These are phyloP conservation scores for Harringtonia aguacate DNA, from an alignment of 2,329 filamentous ascomycete species.

Conservation along the genomic window DNA sequence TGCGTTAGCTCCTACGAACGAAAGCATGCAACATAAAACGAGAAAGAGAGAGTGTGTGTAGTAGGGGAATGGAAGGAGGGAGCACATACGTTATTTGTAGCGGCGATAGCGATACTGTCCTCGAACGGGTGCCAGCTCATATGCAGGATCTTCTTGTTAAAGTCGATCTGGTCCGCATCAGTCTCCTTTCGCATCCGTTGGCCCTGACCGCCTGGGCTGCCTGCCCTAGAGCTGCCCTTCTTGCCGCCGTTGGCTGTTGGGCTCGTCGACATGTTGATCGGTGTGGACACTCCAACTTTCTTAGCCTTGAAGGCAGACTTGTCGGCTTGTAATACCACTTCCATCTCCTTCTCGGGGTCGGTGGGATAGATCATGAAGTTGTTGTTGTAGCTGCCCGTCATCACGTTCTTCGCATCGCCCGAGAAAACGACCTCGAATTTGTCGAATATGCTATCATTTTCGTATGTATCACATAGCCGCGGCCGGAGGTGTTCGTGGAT, in stretches of 20 bases:
- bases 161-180: constrained; percentile 97
- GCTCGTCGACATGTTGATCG: constrained; percentile 77
- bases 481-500: constrained; percentile 96
- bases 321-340: constrained; percentile 94
- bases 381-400: constrained; percentile 99
- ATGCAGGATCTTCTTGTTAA: constrained; percentile 99
- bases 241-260: constrained; percentile 65
- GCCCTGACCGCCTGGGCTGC: constrained; percentile 75
- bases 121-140: constrained; percentile 99
- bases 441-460: constrained; percentile 99
- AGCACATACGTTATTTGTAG: constrained; percentile 97
- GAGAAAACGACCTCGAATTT: constrained; percentile 99
- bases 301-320: constrained; percentile 99
- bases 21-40: background rate
- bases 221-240: constrained; percentile 80
- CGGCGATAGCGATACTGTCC: constrained; percentile 98
- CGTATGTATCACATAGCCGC: constrained; percentile 92
- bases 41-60: background rate
- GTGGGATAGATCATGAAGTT: constrained; percentile 99
- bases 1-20: background rate
- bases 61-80: no score
- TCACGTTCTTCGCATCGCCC: constrained; percentile 95
- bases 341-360: constrained; percentile 89
- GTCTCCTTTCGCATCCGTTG: constrained; percentile 98
- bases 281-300: constrained; percentile 96